Conservation (phyloP, 805 yeast genomes). For the Kurtzmaniella fragi region DNA sequence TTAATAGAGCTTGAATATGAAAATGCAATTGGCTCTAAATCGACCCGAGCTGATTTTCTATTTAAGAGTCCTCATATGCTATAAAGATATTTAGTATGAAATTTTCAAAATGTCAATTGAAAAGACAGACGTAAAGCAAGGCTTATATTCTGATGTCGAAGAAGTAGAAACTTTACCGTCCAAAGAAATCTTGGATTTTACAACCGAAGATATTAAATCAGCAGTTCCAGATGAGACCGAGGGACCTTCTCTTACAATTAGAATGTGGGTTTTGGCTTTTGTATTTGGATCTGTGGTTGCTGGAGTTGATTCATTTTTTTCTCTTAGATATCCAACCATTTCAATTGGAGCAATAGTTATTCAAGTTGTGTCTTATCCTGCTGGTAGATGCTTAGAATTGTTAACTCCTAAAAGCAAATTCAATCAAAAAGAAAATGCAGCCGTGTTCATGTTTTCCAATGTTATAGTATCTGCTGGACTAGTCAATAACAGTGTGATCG, state of each 20-base stretch:
- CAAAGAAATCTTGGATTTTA: background rate
- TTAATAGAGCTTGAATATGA: too few species aligned
- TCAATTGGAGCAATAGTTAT: slow-evolving; percentile 20
- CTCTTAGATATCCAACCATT: slow-evolving; percentile 20
- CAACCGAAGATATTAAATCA: background rate
- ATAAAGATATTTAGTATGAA: too few species aligned
- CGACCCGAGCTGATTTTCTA: too few species aligned
- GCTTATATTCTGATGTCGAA: slow-evolving; percentile 13
- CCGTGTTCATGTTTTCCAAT: slow-evolving; percentile 6
- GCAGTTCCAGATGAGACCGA: background rate
- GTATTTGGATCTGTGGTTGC: background rate
- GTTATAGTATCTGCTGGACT: slow-evolving; percentile 4
- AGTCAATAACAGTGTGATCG: slow-evolving; percentile 6
- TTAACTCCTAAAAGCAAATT: background rate
- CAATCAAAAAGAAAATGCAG: background rate
- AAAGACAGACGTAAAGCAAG: slow-evolving; percentile 10
- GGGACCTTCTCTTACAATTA: background rate
- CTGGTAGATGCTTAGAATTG: slow-evolving; percentile 8
- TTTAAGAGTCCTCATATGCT: too few species aligned
- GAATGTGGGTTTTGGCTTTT: slow-evolving; percentile 2
- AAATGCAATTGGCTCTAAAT: too few species aligned
- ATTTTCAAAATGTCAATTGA: too few species aligned
- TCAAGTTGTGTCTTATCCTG: slow-evolving; percentile 18
- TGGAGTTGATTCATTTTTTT: slow-evolving; percentile 8
- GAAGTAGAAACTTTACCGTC: slow-evolving; percentile 1